Evolutionary conservation across 768 basidiomycete species (phyloP).

Genomic region (Hericium coralloides): DNA sequence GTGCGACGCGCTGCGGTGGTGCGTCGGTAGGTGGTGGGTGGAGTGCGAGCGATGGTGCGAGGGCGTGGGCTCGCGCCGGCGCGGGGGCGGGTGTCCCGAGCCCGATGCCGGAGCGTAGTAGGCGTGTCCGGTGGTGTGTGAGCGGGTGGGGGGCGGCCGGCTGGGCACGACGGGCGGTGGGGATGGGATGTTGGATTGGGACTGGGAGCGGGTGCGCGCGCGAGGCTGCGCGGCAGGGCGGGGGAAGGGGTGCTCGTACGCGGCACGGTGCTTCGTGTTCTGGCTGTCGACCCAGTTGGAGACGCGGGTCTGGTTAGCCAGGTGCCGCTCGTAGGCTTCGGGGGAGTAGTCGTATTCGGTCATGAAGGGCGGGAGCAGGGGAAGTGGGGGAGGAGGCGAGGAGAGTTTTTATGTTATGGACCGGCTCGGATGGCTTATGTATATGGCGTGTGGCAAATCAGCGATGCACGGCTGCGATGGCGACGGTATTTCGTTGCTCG

Average conservation of each 20-base stretch:
- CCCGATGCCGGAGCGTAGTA: background rate
- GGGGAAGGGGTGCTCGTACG: background rate
- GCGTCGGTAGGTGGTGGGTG: background rate
- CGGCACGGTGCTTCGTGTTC: constrained; percentile 21
- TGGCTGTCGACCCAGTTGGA: constrained; percentile 38
- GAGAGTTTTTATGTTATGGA: background rate
- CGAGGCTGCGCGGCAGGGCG: background rate
- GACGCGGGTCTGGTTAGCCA: constrained; percentile 39
- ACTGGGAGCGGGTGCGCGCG: constrained; percentile 3
- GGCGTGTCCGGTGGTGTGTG: background rate
- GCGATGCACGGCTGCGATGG: too few relatives aligned
- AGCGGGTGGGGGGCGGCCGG: background rate
- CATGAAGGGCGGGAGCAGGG: constrained; percentile 25
- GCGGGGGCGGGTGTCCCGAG: background rate
- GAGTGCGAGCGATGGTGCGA: background rate
- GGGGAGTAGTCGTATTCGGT: constrained; percentile 58
- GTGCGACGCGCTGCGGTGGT: background rate
- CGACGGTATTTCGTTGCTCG: too few relatives aligned
- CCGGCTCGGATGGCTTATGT: too few relatives aligned
- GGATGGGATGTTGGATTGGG: background rate
- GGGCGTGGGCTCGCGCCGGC: background rate
- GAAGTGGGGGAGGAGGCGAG: background rate
- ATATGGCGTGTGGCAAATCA: too few relatives aligned
- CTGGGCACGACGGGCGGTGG: background rate
- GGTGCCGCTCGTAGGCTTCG: constrained; percentile 38